Base-by-base conservation (phyloP, 192 early-diverging fungal genomes). In the Gryganskiella cystojenkinii region DNA sequence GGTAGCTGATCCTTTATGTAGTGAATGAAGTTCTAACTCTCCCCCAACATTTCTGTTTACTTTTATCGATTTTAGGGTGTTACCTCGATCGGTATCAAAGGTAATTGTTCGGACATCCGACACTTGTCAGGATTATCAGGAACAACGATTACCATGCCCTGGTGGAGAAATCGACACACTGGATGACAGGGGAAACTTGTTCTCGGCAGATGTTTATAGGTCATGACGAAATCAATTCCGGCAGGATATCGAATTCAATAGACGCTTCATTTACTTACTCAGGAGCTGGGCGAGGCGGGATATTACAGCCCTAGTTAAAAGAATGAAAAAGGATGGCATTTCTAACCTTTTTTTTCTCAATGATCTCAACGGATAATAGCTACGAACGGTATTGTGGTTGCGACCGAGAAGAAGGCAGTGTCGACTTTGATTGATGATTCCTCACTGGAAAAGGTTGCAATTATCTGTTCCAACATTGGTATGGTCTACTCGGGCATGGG, bases 401-500 rank as follows among this genome's bases (percentile, higher is more conserved):
- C 97, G 17, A 99, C 98, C 10, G 96, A 98, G 84, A 97, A 98
- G 79, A 98, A 98, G 84, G 85, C 92, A 1, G 90, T 93, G 40
- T 95, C 95, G 45, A 90, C 95, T 57, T 88, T 99, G 43, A 93
- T 99, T 54, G 98, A 99, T 67, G 94, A 98, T 56, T 88, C 89
- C 0, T 95, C 95, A 13, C 79, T 97, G 71, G 94, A 95, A 83
- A 96, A 97, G 71, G 93, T 99, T 47, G 90, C 91, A 44, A 85
- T 85, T 66, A 91, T 99, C 64, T 96, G 92, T 76, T 84, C 90
- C 44, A 96, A 93, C 80, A 95, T 99, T 71, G 98, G 98, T 58
- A 93, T 99, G 87, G 97, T 99, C 27, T 99, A 98, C 80, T 97
- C 98, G 33, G 98, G 98, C 34, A 98, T 99, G 96, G 95, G 95